phyloP scores from a whole-genome alignment of 2,329 filamentous ascomycete genomes.

The Dothideomycetidae sp. region DNA sequence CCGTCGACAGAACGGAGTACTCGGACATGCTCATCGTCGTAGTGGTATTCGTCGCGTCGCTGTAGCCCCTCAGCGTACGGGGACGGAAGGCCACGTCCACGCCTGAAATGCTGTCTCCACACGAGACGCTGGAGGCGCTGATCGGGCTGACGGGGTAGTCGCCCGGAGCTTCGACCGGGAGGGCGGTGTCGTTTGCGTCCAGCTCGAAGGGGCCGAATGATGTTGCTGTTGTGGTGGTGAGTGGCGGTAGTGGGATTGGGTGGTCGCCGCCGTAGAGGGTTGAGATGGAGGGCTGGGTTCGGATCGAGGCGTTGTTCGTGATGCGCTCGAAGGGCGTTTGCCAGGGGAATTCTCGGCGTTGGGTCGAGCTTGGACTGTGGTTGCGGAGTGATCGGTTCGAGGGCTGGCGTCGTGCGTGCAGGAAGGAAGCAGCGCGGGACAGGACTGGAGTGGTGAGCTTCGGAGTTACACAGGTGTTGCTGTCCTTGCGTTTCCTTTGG shows the following conservation, averaged over 20 bases:
- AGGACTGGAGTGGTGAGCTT: conserved; percentile 6
- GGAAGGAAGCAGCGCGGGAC: conserved; percentile 8
- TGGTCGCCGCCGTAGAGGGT: conserved; percentile 6
- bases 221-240: background rate
- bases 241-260: conserved; percentile 2
- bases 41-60: too few species aligned
- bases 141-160: too few species aligned
- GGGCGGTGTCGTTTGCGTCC: conserved; percentile 2
- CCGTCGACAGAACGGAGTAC: too few species aligned
- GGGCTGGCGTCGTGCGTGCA: conserved; percentile 8
- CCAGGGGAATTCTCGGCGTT: too few species aligned
- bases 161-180: too few species aligned
- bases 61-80: too few species aligned
- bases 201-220: conserved; percentile 5
- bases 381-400: background rate
- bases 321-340: background rate
- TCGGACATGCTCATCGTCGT: too few species aligned
- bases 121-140: too few species aligned
- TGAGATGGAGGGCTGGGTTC: background rate
- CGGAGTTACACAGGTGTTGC: conserved; percentile 7
- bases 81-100: too few species aligned
- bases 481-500: background rate
- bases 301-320: background rate
- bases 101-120: too few species aligned
- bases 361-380: too few species aligned